Evolutionary conservation across 2,329 filamentous ascomycete genomes (phyloP), one percentile per base, ranked within the genome.

Genomic region (Trichoderma brevicompactum): DNA sequence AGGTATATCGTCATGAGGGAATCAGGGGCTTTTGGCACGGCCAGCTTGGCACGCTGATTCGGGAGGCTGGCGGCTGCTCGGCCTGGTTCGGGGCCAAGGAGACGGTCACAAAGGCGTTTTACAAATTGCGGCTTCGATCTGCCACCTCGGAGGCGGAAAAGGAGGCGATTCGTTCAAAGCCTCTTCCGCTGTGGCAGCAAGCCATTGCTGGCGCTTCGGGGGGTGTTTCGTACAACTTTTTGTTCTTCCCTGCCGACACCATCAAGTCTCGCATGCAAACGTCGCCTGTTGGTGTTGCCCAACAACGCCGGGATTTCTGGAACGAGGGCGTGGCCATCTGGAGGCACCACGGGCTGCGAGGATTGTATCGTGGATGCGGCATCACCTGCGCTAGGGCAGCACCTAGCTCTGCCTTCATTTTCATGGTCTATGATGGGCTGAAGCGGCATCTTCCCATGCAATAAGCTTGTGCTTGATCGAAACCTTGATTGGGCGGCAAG

Each of bases 261-360:
- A 90, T 99, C 81, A 99, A 99, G 80, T 96, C 92, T 17, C 88
- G 94, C 54, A 97, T 99, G 89, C 95, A 99, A 79, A 99, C 95
- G 0, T 85, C 90, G 61, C 89, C 93, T 5, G 81, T 92, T 49
- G 85, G 84, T 38, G 80, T 82, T 8, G 79, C 81, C 23, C 81
- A 80, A 2, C 78, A 80, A 64, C 84, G 84, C 61, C 85, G 85
- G 48, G 89, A 87, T 0, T 98, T 99, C 73, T 85, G 83, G 79
- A 81, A 84, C 43, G 92, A 96, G 66, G 87, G 89, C 0, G 83
- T 79, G 65, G 83, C 87, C 15, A 78, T 98, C n/a, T 99, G 92
- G 90, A 85, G 83, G 67, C 87, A 92, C 72, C 88, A 94, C 66
- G 95, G 95, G 0, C 66, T 98, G 19, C 89, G 86, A 69, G 94